These are phyloP conservation scores for Pyrenopolyporus hunteri DNA, from an alignment of 495 filamentous ascomycete genomes.

Conservation along the genomic window DNA sequence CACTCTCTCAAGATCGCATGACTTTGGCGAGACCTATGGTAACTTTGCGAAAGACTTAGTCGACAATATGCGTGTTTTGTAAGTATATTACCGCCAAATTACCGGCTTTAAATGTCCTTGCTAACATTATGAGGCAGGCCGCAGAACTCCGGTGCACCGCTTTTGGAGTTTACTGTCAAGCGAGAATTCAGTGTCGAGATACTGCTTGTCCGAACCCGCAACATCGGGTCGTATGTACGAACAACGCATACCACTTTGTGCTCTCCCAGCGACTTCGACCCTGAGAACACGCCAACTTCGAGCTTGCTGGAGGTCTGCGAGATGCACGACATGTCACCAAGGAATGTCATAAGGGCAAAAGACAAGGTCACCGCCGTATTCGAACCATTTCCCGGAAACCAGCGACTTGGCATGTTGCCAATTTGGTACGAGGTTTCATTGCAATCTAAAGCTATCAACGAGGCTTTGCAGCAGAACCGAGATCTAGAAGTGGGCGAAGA, in stretches of 20 bases:
- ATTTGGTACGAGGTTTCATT: constrained; percentile 54
- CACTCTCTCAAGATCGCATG: constrained; percentile 24
- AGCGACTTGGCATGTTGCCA: constrained; percentile 13
- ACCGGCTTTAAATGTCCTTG: background rate
- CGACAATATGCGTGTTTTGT: constrained; percentile 46
- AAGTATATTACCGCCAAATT: constrained; percentile 25
- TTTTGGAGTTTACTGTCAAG: constrained; percentile 36
- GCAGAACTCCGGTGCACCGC: constrained; percentile 10
- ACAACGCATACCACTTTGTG: constrained; percentile 14
- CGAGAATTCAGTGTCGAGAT: constrained; percentile 30
- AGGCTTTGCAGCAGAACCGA: constrained; percentile 46
- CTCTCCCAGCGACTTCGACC: background rate
- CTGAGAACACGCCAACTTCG: background rate
- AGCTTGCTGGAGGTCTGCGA: constrained; percentile 50
- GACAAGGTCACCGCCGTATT: background rate
- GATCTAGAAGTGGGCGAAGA: constrained; percentile 48
- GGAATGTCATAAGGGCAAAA: background rate
- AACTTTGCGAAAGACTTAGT: constrained; percentile 43
- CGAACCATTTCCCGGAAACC: background rate
- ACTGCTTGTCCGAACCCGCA: constrained; percentile 43
- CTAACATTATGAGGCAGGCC: constrained; percentile 20
- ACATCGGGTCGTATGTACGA: constrained; percentile 24
- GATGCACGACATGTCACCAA: constrained; percentile 44
- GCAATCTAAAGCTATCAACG: constrained; percentile 37
- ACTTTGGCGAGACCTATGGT: constrained; percentile 35